Base-by-base conservation (phyloP, 345 rosid genomes). In the Rhodamnia rubescens region DNA sequence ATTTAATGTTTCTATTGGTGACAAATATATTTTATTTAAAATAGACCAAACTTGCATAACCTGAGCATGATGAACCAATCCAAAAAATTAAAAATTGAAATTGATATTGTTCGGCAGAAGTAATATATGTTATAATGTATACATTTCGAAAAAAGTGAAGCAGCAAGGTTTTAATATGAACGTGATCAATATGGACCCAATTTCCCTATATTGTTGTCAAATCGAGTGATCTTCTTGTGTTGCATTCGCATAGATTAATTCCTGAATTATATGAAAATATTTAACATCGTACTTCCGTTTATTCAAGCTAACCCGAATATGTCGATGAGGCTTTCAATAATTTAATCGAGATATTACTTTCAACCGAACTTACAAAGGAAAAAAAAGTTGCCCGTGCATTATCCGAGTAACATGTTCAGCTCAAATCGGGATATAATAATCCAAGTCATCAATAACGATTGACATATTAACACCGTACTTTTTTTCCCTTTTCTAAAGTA, bases 281-380 rank as follows among this genome's bases (percentile, higher is more conserved):
- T 15, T 29, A 7, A 29, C 5, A 29, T 64, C 3, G 0, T 0
- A 42, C 8, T 61, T 29, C 6, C 11, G 0, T 64, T 64, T 15
- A 61, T 64, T 61, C 74, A 61, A 29, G 6, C 29, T 61, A 29
- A 36, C 11, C 1, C 3, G 1, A 1, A 61, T 61, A 6, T 61
- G 20, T 61, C 14, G 11, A 61, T 1, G 74, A 7, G 36, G 36
- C 6, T 64, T 64, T 16, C 42, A 15, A 64, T 1, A 1, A 29
- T 15, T 64, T 29, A 64, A 64, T 15, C 20, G 4, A 11, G 4
- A 64, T 64, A 8, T 11, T 50, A 50, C 52, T 50, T 50, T 50
- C 14, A 50, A 50, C 11, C 14, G 14, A 11, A 50, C 52, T 50
- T 50, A 50, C 51, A 49, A 49, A 49, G 12, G n/a, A n/a, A 50